These are phyloP conservation scores for Irpex lacteus DNA, from an alignment of 1,284 basidiomycete species.

Conservation along the genomic window DNA sequence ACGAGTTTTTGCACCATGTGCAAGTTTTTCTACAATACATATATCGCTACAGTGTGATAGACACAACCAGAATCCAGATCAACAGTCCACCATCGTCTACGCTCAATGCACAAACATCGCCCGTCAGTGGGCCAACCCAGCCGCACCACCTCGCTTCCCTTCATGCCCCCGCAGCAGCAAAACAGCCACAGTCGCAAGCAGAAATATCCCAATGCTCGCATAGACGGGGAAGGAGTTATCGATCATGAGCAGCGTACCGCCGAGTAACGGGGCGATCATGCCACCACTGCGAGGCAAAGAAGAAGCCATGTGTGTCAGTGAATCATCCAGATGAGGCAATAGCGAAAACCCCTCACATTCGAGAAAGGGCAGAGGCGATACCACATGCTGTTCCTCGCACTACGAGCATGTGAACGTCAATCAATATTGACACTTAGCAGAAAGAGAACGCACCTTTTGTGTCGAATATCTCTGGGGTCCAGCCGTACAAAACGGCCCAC, in stretches of 20 bases:
- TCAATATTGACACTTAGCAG: background rate
- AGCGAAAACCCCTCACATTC: conserved; percentile 57
- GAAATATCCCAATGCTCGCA: conserved; percentile 69
- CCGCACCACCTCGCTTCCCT: conserved; percentile 21
- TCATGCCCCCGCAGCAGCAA: conserved; percentile 49
- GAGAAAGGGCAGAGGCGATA: conserved; percentile 84
- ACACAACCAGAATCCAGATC: background rate
- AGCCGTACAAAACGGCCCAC: conserved; percentile 89
- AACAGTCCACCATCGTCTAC: background rate
- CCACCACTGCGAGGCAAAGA: conserved; percentile 66
- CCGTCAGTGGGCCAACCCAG: conserved; percentile 24
- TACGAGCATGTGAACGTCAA: conserved; percentile 17
- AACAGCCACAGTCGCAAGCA: conserved; percentile 66
- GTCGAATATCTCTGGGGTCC: conserved; percentile 90
- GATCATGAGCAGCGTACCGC: conserved; percentile 77
- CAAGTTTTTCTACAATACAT: background rate
- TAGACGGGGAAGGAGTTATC: conserved; percentile 79
- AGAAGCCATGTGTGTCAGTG: background rate
- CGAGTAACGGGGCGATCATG: conserved; percentile 86
- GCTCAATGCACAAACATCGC: background rate
- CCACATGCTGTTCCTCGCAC: conserved; percentile 91
- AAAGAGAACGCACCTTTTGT: conserved; percentile 56
- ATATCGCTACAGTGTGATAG: background rate
- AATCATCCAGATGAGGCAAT: background rate
- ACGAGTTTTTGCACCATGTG: background rate